Base-by-base conservation (phyloP, 768 basidiomycete species). In the Sporobolomyces phaffii region DNA sequence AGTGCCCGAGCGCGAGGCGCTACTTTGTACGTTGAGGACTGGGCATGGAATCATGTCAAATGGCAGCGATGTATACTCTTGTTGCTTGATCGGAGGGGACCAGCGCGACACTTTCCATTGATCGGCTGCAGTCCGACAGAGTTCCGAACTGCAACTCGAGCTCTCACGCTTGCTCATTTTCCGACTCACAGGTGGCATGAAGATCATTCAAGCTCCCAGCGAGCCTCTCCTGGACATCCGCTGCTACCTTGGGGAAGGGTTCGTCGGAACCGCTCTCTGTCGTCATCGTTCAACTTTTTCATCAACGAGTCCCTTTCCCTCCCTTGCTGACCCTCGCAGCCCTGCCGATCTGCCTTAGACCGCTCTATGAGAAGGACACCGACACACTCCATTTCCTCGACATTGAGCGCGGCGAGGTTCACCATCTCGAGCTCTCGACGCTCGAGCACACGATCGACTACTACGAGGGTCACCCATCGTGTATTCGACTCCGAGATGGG, bases 151-250 rank as follows among this genome's bases (percentile, higher is more conserved):
- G n/a, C n/a, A n/a, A n/a, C n/a, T n/a, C n/a, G n/a, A n/a, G n/a
- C n/a, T n/a, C n/a, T n/a, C n/a, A n/a, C n/a, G n/a, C n/a, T n/a
- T n/a, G n/a, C n/a, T n/a, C n/a, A n/a, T n/a, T n/a, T n/a, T n/a
- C n/a, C n/a, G n/a, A n/a, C n/a, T n/a, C n/a, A n/a, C n/a, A n/a
- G n/a, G n/a, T n/a, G n/a, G n/a, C n/a, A 60, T 60, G 59, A 34
- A 29, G 24, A 28, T 38, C 18, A 62, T 62, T n/a, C 40, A 52
- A 18, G 60, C 60, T 15, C 60, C 60, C n/a, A 14, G 20, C 1
- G 41, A 52, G 29, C 60, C 60, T 6, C 17, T 62, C 11, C 60
- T 62, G n/a, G 60, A 62, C 41, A 41, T 62, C n/a, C 49, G 60
- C 22, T 52, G 60, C 41, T 41, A 43, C 36, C 41, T 62, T 7